Evolutionary conservation across 2,329 filamentous ascomycete genomes (phyloP), one percentile per base, ranked within the genome.

Genomic region (Periconia sp.): DNA sequence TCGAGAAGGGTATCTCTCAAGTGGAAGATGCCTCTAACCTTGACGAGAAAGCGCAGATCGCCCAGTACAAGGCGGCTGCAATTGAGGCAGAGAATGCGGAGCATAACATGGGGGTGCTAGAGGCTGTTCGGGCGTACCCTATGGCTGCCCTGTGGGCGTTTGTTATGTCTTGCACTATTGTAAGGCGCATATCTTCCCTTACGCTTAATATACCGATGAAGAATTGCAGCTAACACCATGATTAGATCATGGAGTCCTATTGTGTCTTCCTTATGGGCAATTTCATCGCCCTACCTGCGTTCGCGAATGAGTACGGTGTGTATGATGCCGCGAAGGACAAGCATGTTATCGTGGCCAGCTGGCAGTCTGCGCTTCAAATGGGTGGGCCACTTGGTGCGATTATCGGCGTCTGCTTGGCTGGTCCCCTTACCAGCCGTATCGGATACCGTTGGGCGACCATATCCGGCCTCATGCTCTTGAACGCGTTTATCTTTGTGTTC

Each of bases 161-260:
- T 42, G 63, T 80, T 61, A 77, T 82, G 64, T 81, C 75, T 34
- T 80, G 62, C 69, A 80, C 76, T 16, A 81, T 82, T 68, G 78
- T 81, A 25, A 61, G 64, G 19, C 41, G 11, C 29, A 33, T 40
- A 19, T 25, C 32, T 24, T n/a, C n/a, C n/a, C 35, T 60, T 32
- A 47, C 51, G 37, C 5, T 48, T 4, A n/a, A n/a, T n/a, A n/a
- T n/a, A n/a, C n/a, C n/a, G 18, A 22, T 34, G 29, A 30, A 36
- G 31, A 42, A 39, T 24, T 12, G 7, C 25, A 21, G 38, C 52
- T 61, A 55, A 62, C 29, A 22, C 15, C 8, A 32, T 46, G 0
- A 30, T 33, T 59, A 84, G 81, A 81, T 83, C 54, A 85, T 85
- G 82, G 82, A 85, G 62, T 79, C 81, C 4, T 85, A 83, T 73